Percentiles rank a stretch among this genome's conserved stretches.
These are phyloP conservation scores for Rubroboletus pulcherrimus DNA, from an alignment of 768 basidiomycete genomes.

Conservation along the genomic window DNA sequence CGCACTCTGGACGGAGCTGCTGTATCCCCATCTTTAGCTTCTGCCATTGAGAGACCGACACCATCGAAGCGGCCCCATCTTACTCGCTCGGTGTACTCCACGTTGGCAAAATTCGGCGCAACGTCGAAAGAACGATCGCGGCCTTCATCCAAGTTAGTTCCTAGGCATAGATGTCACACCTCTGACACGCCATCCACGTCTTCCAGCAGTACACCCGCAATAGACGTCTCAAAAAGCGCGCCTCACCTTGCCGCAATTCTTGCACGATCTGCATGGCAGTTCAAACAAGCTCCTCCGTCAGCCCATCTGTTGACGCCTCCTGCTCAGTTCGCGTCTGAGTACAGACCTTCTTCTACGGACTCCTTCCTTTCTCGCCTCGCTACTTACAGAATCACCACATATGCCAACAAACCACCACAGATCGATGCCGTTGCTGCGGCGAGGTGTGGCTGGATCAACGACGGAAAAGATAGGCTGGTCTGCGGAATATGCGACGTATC, in stretches of 20 bases:
- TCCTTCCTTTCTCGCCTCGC: slow-evolving; percentile 72
- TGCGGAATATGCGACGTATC: slow-evolving; percentile 69
- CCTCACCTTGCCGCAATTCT: slow-evolving; percentile 73
- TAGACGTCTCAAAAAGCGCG: slow-evolving; percentile 49
- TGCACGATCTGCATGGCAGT: slow-evolving; percentile 54
- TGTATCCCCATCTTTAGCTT: slow-evolving; percentile 30
- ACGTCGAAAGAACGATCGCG: slow-evolving; percentile 45
- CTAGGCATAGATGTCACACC: not conserved
- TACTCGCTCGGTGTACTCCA: slow-evolving; percentile 67
- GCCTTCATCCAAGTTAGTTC: slow-evolving; percentile 26
- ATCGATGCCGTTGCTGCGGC: slow-evolving; percentile 80
- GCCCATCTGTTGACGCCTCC: slow-evolving; percentile 32
- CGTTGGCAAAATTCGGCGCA: slow-evolving; percentile 74
- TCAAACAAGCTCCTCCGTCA: slow-evolving; percentile 48
- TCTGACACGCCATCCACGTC: slow-evolving; percentile 1
- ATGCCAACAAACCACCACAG: slow-evolving; percentile 68
- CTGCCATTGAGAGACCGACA: slow-evolving; percentile 28
- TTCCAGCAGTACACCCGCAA: slow-evolving; percentile 6
- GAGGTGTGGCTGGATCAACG: slow-evolving; percentile 80
- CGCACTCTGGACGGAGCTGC: slow-evolving; percentile 67
- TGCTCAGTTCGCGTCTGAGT: slow-evolving; percentile 47
- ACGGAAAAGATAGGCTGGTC: slow-evolving; percentile 74
- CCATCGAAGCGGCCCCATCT: slow-evolving; percentile 53
- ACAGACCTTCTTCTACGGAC: slow-evolving; percentile 71
- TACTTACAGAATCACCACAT: slow-evolving; percentile 77